phyloP scores from a whole-genome alignment of 495 filamentous ascomycete species.

The Clohesyomyces aquaticus region DNA sequence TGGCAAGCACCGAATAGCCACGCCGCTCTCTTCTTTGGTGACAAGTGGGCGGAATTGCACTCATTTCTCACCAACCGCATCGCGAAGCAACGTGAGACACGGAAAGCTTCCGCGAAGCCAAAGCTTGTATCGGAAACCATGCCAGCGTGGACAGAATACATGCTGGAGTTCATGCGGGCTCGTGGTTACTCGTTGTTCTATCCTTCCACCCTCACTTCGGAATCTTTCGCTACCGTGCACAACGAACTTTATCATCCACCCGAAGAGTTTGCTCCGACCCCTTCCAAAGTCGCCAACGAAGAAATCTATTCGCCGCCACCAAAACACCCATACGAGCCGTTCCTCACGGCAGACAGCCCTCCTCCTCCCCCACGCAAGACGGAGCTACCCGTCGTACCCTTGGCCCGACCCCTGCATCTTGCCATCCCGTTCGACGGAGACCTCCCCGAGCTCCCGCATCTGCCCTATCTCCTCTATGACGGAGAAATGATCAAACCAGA shows the following conservation, averaged over 20 bases:
- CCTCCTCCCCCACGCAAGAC: constrained; percentile 27
- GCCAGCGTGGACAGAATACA: constrained; percentile 77
- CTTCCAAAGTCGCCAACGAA: constrained; percentile 10
- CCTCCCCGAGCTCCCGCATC: constrained; percentile 44
- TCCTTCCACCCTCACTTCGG: constrained; percentile 58
- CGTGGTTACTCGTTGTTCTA: constrained; percentile 77
- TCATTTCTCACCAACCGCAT: constrained; percentile 67
- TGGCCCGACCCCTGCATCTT: constrained; percentile 40
- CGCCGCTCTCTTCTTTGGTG: constrained; percentile 77
- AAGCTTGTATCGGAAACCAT: constrained; percentile 52
- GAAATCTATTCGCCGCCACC: constrained; percentile 12
- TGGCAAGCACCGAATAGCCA: constrained; percentile 83
- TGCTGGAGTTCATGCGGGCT: constrained; percentile 70
- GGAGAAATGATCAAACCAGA: constrained; percentile 28
- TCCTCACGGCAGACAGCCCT: constrained; percentile 33
- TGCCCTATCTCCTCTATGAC: constrained; percentile 41
- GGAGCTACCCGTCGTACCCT: constrained; percentile 32
- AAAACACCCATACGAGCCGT: constrained; percentile 33
- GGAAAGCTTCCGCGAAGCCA: constrained; percentile 12
- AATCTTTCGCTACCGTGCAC: constrained; percentile 68
- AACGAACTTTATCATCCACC: constrained; percentile 70
- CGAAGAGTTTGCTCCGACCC: constrained; percentile 67
- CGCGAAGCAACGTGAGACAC: constrained; percentile 41
- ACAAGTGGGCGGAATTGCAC: constrained; percentile 82
- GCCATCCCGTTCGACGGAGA: constrained; percentile 47